These are phyloP conservation scores for Tuber microsphaerosporum DNA, from an alignment of 495 filamentous ascomycete genomes.

Conservation along the genomic window DNA sequence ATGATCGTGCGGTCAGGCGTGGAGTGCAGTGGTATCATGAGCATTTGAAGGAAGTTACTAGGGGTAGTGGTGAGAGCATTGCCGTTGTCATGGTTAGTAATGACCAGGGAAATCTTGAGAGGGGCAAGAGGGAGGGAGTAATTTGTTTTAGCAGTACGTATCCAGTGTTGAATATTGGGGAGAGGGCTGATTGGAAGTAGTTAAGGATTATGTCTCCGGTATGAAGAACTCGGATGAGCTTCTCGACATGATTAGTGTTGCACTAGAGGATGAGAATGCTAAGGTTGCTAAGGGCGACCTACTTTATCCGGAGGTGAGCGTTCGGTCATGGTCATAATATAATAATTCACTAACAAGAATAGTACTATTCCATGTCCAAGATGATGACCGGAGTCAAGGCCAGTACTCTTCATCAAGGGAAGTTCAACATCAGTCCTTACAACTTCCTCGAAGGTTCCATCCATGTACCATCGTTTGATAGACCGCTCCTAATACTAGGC, in stretches of 20 bases:
- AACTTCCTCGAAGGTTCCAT: constrained; percentile 93
- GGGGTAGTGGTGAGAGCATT: constrained; percentile 47
- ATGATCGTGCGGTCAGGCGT: constrained; percentile 81
- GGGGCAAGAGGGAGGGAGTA: constrained; percentile 70
- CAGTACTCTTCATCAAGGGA: constrained; percentile 81
- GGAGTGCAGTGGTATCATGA: constrained; percentile 83
- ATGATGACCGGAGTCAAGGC: constrained; percentile 86
- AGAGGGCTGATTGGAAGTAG: constrained; percentile 43
- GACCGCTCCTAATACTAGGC: constrained; percentile 78
- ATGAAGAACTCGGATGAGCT: constrained; percentile 76
- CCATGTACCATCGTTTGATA: constrained; percentile 81
- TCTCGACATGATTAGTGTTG: constrained; percentile 88
- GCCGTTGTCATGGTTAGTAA: constrained; percentile 89
- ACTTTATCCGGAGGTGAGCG: constrained; percentile 56
- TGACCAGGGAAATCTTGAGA: constrained; percentile 76
- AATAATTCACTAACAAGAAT: constrained; percentile 23
- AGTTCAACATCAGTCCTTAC: constrained; percentile 93
- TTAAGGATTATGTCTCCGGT: constrained; percentile 68
- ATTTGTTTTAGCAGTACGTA: constrained; percentile 41
- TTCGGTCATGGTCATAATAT: not conserved
- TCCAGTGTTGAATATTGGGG: constrained; percentile 22
- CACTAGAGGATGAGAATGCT: constrained; percentile 57
- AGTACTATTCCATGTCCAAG: constrained; percentile 83
- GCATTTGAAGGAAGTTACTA: constrained; percentile 59
- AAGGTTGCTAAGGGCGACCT: constrained; percentile 59